Conservation (phyloP, 164 flowering plant genomes). For the Dillenia suffruticosa region DNA sequence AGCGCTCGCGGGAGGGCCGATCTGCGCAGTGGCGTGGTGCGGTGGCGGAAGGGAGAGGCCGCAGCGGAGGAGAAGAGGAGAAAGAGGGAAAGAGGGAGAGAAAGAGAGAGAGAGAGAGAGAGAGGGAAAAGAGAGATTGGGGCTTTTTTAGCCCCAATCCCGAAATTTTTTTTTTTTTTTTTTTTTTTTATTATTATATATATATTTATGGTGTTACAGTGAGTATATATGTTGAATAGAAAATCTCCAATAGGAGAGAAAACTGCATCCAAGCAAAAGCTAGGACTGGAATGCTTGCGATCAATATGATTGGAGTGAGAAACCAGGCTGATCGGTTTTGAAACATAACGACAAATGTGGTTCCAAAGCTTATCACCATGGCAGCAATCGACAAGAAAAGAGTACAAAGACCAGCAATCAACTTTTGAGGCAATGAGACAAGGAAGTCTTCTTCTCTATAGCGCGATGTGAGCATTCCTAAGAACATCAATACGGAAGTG, state of each 20-base stretch:
- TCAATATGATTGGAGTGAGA: conserved; percentile 7
- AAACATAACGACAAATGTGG: conserved; percentile 11
- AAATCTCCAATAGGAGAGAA: too few relatives aligned
- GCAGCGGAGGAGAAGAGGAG: too few relatives aligned
- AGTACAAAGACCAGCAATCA: conserved; percentile 15
- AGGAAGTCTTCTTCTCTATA: conserved; percentile 20
- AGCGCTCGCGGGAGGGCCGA: too few relatives aligned
- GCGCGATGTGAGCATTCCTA: conserved; percentile 19
- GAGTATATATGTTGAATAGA: conserved; percentile 8
- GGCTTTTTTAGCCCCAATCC: too few relatives aligned
- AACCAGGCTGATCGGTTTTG: neutral
- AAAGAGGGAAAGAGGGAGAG: too few relatives aligned
- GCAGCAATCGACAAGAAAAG: conserved; percentile 22
- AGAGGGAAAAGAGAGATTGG: too few relatives aligned
- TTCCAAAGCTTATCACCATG: conserved; percentile 21
- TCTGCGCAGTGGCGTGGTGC: too few relatives aligned
- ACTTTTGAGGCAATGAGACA: conserved; percentile 8
- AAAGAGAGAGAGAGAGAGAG: too few relatives aligned
- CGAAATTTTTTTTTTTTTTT: too few relatives aligned
- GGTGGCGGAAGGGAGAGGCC: too few relatives aligned
- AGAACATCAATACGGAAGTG: conserved; percentile 16
- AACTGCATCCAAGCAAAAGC: neutral
- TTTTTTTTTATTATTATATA: too few relatives aligned
- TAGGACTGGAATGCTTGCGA: conserved; percentile 6
- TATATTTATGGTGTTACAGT: too few relatives aligned